Conservation (phyloP, 164 flowering plant genomes). For the Malania oleifera region DNA sequence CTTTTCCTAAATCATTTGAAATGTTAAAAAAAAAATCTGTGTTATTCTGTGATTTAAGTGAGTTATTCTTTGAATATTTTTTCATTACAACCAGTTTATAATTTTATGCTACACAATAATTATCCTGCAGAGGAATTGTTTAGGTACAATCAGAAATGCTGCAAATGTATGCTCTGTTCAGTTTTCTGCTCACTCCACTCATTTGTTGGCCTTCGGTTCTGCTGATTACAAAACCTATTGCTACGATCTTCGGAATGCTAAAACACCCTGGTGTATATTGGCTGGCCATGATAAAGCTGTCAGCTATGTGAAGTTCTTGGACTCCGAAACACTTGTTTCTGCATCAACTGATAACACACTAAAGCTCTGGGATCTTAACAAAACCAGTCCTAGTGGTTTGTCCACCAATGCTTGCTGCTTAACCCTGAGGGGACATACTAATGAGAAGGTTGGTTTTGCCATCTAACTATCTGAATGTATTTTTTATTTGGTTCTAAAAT, state of each 20-base stretch:
- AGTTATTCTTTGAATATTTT: not conserved
- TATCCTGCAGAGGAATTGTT: conserved; percentile 57
- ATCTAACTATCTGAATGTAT: not conserved
- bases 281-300: conserved; percentile 86
- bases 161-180: conserved; percentile 97
- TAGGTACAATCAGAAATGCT: conserved; percentile 60
- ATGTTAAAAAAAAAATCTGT: too few relatives aligned
- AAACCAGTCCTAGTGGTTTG: conserved; percentile 43
- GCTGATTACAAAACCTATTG: conserved; percentile 82
- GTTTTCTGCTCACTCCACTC: conserved; percentile 71
- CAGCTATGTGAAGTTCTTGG: conserved; percentile 89
- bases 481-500: not conserved
- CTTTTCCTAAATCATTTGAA: too few relatives aligned
- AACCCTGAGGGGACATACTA: conserved; percentile 80
- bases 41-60: not conserved
- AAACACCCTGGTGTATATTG: conserved; percentile 84
- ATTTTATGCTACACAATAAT: conserved; percentile 1
- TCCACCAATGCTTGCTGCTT: conserved; percentile 69
- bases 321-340: conserved; percentile 73
- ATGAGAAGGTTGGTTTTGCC: conserved; percentile 70
- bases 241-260: conserved; percentile 80
- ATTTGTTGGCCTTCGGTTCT: conserved; percentile 85
- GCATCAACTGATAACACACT: conserved; percentile 92
- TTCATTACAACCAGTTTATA: too few relatives aligned
- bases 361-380: conserved; percentile 91